Conservation (phyloP, 1,284 basidiomycete species). For the Cystobasidium sp. region DNA sequence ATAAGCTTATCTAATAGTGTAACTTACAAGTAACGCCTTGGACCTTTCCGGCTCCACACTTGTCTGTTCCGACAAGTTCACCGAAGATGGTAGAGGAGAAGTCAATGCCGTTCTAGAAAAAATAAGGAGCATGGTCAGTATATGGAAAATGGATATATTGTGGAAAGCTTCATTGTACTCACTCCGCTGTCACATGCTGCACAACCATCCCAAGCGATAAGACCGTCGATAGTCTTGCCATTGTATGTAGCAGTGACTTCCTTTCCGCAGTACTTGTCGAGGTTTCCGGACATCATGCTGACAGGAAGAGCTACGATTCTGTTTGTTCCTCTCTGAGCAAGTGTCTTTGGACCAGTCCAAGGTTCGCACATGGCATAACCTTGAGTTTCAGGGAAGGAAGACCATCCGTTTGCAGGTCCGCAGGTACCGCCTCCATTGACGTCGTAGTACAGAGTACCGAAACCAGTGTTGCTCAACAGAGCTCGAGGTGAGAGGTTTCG, state of each 20-base stretch:
- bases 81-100: constrained; percentile 31
- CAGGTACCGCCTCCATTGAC: constrained; percentile 41
- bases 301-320: constrained; percentile 33
- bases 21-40: constrained; percentile 25
- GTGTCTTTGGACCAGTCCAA: constrained; percentile 29
- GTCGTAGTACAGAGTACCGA: constrained; percentile 40
- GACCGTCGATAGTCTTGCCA: constrained; percentile 36
- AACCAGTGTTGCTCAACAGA: constrained; percentile 7
- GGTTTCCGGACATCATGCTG: constrained; percentile 37
- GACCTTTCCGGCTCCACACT: constrained; percentile 25
- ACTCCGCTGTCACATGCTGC: constrained; percentile 26
- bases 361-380: constrained; percentile 43
- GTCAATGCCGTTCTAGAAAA: constrained; percentile 18
- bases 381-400: constrained; percentile 22
- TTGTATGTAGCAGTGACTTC: constrained; percentile 32
- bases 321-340: constrained; percentile 30
- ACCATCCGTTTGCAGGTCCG: constrained; percentile 41
- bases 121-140: too few relatives aligned
- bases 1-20: too few relatives aligned
- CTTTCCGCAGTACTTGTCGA: constrained; percentile 41
- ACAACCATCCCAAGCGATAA: constrained; percentile 42
- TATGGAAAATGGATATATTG: too few relatives aligned
- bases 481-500: constrained; percentile 16
- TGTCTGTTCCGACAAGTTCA: constrained; percentile 25
- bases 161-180: too few relatives aligned